Base-by-base conservation (phyloP, 1,139 yeast species). In the Ogataea hybrid region DNA sequence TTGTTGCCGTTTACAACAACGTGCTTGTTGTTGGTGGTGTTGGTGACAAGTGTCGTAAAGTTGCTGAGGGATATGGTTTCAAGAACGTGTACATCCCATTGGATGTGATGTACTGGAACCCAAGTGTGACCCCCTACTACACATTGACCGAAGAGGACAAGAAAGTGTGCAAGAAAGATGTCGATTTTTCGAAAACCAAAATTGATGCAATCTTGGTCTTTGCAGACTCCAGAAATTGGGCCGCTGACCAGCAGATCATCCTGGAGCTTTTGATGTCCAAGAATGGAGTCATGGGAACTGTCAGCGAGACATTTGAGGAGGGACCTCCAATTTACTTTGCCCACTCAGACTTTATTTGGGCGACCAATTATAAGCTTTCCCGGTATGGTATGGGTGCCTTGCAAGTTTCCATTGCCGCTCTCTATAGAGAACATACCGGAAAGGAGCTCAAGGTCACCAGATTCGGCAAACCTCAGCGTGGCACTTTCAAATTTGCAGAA, bases 351-450 rank as follows among this genome's bases (percentile, higher is more conserved):
- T 84, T 85, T 57, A 85, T 85, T 45, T 85, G 95, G 95, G 88
- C 95, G 11, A 86, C 95, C 14, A 84, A 85, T 62, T 85, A 85
- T 60, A 81, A 78, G 53, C 71, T 84, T 48, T 79, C 86, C 20
- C 72, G 95, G 62, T 84, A 85, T 61, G 95, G 95, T 50, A 85
- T 85, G 94, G 95, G 95, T 50, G 95, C 95, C 2, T 70, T 85
- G 53, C 94, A 84, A 62, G 90, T 85, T 37, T 82, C 92, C 12
- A 81, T 84, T 59, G 89, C 90, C 41, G 95, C 94, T 0, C 69
- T 85, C 41, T 85, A 79, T 63, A 76, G 81, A 58, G 94, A 84
- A 58, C 89, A 82, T 58, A 84, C 94, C 4, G 94, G 94, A 45
- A 74, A 72, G 50, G 90, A 84, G 57, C 70, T 85, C 56, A 79